Evolutionary conservation across 129 eudicot genomes (phyloP).

Genomic region (Pseudognaphalium luteoalbum): DNA sequence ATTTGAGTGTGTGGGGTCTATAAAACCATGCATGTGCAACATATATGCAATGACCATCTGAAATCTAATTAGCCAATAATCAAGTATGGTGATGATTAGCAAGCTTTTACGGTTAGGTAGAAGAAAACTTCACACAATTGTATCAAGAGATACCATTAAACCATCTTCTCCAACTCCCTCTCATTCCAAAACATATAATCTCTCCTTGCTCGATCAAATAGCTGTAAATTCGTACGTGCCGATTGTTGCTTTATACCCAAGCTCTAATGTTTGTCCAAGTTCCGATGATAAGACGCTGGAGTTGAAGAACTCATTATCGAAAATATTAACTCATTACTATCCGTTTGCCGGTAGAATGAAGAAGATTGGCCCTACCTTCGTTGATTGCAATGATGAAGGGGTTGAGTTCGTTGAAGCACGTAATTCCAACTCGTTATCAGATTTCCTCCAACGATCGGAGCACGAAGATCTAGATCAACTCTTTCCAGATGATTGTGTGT

Average conservation of each 20-base stretch:
- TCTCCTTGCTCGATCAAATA: constrained; percentile 15
- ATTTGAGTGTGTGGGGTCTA: no score
- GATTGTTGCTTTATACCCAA: constrained; percentile 9
- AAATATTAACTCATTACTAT: constrained; percentile 17
- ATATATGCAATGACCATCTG: no score
- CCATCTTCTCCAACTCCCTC: constrained; percentile 22
- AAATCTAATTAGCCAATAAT: no score
- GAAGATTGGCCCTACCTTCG: neutral
- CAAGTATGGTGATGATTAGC: no score
- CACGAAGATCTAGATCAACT: neutral
- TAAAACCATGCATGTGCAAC: no score
- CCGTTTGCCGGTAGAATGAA: constrained; percentile 26
- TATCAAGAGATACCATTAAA: constrained; percentile 15
- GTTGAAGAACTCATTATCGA: constrained; percentile 21
- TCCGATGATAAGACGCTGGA: neutral
- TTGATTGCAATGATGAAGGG: constrained; percentile 34
- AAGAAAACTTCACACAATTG: constrained; percentile 10
- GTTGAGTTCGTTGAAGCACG: constrained; percentile 20
- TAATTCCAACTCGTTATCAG: neutral
- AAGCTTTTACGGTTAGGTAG: neutral
- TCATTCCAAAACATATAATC: constrained; percentile 21
- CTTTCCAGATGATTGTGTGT: constrained; percentile 6
- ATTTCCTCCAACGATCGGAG: constrained; percentile 1
- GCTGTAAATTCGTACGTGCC: neutral
- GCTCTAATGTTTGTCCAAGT: neutral